Conservation (phyloP, 257 asterid species). For the Vinca minor region DNA sequence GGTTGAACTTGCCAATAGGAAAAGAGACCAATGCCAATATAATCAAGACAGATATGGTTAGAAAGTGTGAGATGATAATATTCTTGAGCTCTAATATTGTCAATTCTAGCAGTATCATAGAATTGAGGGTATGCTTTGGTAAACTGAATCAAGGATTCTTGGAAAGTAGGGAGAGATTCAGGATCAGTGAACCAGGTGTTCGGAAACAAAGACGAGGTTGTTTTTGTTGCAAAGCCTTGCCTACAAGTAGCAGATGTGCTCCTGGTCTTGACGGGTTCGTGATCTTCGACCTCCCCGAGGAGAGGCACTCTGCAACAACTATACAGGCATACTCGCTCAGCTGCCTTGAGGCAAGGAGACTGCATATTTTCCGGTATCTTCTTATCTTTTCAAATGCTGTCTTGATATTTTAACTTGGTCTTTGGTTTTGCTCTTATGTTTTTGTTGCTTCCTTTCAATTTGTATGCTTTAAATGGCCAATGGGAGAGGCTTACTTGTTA, state of each 20-base stretch:
- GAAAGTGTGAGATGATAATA: conserved; percentile 53
- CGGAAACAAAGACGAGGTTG: conserved; percentile 55
- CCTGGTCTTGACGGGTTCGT: conserved; percentile 21
- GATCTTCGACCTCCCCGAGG: conserved; percentile 8
- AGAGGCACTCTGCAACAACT: conserved; percentile 55
- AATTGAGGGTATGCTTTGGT: conserved; percentile 56
- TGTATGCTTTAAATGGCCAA: conserved; percentile 12
- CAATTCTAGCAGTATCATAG: conserved; percentile 48
- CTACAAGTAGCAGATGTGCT: conserved; percentile 56
- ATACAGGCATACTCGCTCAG: conserved; percentile 33
- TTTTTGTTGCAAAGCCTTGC: conserved; percentile 42
- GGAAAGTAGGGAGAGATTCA: conserved; percentile 66
- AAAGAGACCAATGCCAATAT: conserved; percentile 81
- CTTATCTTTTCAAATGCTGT: neutral
- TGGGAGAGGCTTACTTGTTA: conserved; percentile 39
- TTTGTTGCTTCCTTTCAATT: conserved; percentile 16
- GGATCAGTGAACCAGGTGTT: conserved; percentile 58
- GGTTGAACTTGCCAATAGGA: conserved; percentile 53
- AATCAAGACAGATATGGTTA: conserved; percentile 68
- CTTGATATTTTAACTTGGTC: neutral
- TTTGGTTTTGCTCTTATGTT: neutral
- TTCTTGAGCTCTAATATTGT: conserved; percentile 63
- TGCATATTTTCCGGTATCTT: conserved; percentile 23
- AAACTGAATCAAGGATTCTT: conserved; percentile 58
- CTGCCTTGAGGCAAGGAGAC: conserved; percentile 39